These are phyloP conservation scores for Pezicula rhizophila DNA, from an alignment of 2,329 filamentous ascomycete species.

Conservation along the genomic window DNA sequence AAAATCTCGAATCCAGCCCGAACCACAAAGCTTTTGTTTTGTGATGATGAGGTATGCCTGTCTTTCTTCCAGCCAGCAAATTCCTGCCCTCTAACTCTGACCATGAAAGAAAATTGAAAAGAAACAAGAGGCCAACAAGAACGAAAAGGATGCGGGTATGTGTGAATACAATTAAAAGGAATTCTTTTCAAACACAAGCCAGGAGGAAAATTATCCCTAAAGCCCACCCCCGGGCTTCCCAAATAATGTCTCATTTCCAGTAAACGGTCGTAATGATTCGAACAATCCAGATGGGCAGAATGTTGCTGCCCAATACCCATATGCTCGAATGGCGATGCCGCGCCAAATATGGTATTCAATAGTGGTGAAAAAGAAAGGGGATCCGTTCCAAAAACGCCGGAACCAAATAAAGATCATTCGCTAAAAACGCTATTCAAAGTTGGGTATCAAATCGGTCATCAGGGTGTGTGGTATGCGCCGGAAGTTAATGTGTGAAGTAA, in stretches of 20 bases:
- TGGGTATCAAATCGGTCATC: conserved; percentile 28
- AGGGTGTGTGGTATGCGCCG: conserved; percentile 5
- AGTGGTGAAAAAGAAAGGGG: neutral
- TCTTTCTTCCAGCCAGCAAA: too few relatives aligned
- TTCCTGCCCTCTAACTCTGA: too few relatives aligned
- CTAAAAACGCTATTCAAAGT: conserved; percentile 31
- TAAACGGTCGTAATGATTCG: neutral
- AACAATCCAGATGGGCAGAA: neutral
- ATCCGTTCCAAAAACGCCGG: neutral
- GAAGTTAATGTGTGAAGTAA: conserved; percentile 4
- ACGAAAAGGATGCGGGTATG: too few relatives aligned
- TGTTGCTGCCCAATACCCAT: neutral
- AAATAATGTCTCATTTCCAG: neutral
- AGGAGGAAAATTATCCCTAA: too few relatives aligned
- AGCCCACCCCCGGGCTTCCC: too few relatives aligned
- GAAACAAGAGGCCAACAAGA: too few relatives aligned
- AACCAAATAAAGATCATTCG: conserved; percentile 19
- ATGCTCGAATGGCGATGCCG: neutral
- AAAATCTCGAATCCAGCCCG: too few relatives aligned
- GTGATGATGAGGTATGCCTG: too few relatives aligned
- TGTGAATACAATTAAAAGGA: too few relatives aligned
- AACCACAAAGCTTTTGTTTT: too few relatives aligned
- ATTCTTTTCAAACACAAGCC: too few relatives aligned
- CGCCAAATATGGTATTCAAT: neutral
- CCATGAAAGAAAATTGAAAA: too few relatives aligned